phyloP scores from a whole-genome alignment of 176 grass and related monocot genomes.

The Musa beccarii region DNA sequence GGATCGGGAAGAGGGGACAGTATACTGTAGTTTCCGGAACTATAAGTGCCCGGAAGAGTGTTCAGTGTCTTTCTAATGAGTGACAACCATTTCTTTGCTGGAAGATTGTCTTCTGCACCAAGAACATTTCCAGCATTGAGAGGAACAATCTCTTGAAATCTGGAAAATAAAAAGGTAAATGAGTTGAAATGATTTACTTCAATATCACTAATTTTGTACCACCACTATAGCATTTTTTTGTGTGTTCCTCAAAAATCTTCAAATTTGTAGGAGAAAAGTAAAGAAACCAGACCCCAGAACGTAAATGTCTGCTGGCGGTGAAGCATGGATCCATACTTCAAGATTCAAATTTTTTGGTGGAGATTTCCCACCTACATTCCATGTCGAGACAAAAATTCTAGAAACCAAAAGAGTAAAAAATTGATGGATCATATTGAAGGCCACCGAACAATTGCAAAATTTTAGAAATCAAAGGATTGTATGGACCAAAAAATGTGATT shows the following conservation, averaged over 20 bases:
- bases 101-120: conserved; percentile 3
- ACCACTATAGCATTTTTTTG: background rate
- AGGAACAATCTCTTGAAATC: conserved; percentile 12
- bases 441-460: background rate
- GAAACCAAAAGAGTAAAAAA: conserved; percentile 5
- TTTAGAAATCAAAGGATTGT: background rate
- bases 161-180: background rate
- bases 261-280: background rate
- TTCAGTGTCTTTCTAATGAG: conserved; percentile 7
- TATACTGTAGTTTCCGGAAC: background rate
- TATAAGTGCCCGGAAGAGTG: background rate
- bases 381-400: conserved; percentile 85
- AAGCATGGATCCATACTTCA: conserved; percentile 87
- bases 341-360: conserved; percentile 71
- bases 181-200: background rate
- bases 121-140: conserved; percentile 15
- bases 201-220: too few species aligned
- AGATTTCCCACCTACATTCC: conserved; percentile 92
- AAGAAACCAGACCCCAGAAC: conserved; percentile 48
- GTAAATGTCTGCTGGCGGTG: conserved; percentile 82
- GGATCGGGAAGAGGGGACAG: conserved; percentile 5
- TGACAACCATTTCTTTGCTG: conserved; percentile 11
- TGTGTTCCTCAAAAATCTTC: background rate
- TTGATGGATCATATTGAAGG: conserved; percentile 6
- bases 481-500: conserved; percentile 12